Evolutionary conservation across 495 filamentous ascomycete species (phyloP).

Genomic region (Daldinia decipiens): DNA sequence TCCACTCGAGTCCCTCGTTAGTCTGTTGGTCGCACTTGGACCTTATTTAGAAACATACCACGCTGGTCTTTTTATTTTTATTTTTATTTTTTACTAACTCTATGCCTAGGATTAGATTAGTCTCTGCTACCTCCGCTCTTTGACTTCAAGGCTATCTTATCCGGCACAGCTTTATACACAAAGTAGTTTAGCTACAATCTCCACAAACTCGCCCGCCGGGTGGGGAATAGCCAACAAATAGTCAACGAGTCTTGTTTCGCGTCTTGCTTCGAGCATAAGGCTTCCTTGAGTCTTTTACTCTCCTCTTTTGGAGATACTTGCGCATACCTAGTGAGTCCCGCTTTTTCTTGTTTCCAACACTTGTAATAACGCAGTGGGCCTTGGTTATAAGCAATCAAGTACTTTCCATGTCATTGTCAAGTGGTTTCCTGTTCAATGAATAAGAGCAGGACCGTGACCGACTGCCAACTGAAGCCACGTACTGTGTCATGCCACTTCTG

Average conservation of each 20-base stretch:
- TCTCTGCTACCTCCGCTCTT: conserved; percentile 22
- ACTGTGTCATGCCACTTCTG: conserved; percentile 1
- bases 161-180: conserved; percentile 6
- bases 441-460: background rate
- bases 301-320: conserved; percentile 3
- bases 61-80: background rate
- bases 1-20: background rate
- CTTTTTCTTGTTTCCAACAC: conserved; percentile 11
- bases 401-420: background rate
- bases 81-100: conserved; percentile 14
- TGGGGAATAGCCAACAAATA: background rate
- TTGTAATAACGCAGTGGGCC: background rate
- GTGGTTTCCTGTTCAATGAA: background rate
- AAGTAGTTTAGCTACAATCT: conserved; percentile 4
- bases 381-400: background rate
- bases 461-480: background rate
- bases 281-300: conserved; percentile 4
- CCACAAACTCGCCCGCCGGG: background rate
- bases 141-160: conserved; percentile 19
- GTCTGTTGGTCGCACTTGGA: conserved; percentile 22
- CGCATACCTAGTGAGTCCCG: conserved; percentile 2
- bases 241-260: background rate
- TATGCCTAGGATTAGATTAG: conserved; percentile 16
- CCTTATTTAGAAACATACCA: conserved; percentile 12
- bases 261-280: background rate